Evolutionary conservation across 441 rosid genomes (phyloP), one percentile per base, ranked within the genome.

Genomic region (Corymbia citriodora): DNA sequence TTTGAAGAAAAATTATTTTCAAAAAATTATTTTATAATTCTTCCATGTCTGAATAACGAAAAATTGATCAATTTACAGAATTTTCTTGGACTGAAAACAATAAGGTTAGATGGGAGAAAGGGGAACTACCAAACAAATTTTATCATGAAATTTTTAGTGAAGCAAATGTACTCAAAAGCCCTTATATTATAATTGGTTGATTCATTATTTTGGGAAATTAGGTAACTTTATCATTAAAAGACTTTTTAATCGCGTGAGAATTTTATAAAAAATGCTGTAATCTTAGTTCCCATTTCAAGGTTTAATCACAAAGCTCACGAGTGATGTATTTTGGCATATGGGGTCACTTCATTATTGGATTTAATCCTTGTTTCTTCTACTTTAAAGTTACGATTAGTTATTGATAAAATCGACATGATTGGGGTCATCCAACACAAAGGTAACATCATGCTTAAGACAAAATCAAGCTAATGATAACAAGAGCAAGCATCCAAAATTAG

Each of bases 101-200:
- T 3, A 25, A 7, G 16, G 1, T 23, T 25, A 12, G 6, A 23
- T 79, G 1, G 10, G 1, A 1, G 14, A 15, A 0, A 25, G 7
- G 8, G 23, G 2, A 2, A 2, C 18, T 12, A 2, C 2, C 6
- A 0, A 23, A 23, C 1, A 0, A 59, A 59, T 2, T 74, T 74
- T 74, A 23, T 21, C 29, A 11, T 0, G 0, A 74, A 79, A 0
- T 23, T 79, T 23, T 23, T 6, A 3, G 1, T 40, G 0, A 79
- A 45, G 23, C 6, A 79, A 79, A 3, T 8, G 6, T 8, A 23
- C 9, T 3, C 1, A 8, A 7, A 7, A 7, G 23, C 10, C 6
- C n/a, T 3, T 12, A 1, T 23, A 4, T 7, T 29, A n/a, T 3
- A 8, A 1, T 6, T 14, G 18, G 45, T 10, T 8, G 1, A 45